Percentiles rank a stretch among this genome's conserved stretches.
Conservation (phyloP, 352 stramenopile genomes). For the Phytophthora hybrid region DNA sequence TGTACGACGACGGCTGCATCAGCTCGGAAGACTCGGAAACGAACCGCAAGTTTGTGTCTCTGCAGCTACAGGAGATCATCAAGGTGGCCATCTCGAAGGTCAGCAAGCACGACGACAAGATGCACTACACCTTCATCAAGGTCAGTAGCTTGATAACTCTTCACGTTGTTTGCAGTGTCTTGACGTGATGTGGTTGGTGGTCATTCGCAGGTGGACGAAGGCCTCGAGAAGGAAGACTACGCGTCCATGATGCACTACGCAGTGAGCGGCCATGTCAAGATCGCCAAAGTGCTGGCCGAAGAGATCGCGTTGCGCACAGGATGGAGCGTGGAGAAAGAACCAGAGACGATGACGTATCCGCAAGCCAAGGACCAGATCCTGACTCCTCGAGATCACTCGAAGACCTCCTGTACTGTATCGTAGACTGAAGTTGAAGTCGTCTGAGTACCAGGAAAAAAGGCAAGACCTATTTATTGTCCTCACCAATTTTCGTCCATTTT, state of each 20-base stretch:
- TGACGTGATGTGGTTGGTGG: not conserved
- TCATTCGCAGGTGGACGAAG: conserved; percentile 65
- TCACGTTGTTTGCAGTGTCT: not conserved
- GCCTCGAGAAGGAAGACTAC: conserved; percentile 72
- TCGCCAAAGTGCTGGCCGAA: conserved; percentile 72
- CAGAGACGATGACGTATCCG: conserved; percentile 79
- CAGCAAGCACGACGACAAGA: conserved; percentile 78
- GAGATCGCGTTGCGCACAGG: conserved; percentile 76
- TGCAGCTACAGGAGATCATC: conserved; percentile 88
- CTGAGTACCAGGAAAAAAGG: conserved; percentile 25
- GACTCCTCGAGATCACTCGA: conserved; percentile 64
- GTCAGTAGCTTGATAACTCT: conserved; percentile 1
- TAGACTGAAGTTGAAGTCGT: conserved; percentile 40
- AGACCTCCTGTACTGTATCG: conserved; percentile 45
- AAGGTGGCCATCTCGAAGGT: conserved; percentile 86
- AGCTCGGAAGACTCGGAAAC: conserved; percentile 79
- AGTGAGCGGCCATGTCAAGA: conserved; percentile 87
- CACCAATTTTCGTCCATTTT: not conserved
- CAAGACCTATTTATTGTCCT: conserved; percentile 49
- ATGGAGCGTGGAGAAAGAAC: conserved; percentile 63
- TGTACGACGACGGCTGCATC: conserved; percentile 85
- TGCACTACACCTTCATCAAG: conserved; percentile 87
- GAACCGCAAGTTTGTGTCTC: conserved; percentile 80
- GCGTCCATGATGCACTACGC: conserved; percentile 86
- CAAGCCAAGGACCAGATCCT: conserved; percentile 84